Percentiles rank a stretch among this genome's conserved stretches.
Evolutionary conservation across 2,329 filamentous ascomycete species (phyloP).

Genomic region (Ascochyta pisi): DNA sequence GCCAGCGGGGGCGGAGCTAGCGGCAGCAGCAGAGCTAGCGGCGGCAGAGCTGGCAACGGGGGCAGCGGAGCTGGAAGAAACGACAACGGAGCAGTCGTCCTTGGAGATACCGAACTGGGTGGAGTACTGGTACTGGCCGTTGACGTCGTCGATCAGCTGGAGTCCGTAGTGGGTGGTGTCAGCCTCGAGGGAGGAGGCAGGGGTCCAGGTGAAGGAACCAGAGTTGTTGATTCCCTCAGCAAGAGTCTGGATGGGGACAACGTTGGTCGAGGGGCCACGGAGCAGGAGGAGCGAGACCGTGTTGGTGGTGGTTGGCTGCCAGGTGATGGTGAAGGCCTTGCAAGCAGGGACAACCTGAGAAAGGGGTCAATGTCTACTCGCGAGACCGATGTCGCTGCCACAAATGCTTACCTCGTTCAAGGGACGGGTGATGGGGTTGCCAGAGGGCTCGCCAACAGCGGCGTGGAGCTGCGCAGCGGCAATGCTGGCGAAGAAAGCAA

Average conservation of each 20-base stretch:
- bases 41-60: slow-evolving; percentile 27
- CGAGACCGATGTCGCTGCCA: too few species aligned
- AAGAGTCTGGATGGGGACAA: slow-evolving; percentile 58
- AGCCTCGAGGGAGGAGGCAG: slow-evolving; percentile 54
- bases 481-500: slow-evolving; percentile 61
- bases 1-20: background rate
- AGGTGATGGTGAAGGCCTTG: slow-evolving; percentile 64
- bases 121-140: slow-evolving; percentile 65
- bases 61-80: slow-evolving; percentile 27
- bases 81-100: slow-evolving; percentile 33
- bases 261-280: slow-evolving; percentile 64
- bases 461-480: slow-evolving; percentile 48
- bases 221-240: slow-evolving; percentile 61
- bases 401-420: slow-evolving; percentile 53
- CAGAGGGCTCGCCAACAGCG: slow-evolving; percentile 46
- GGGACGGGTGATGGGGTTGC: slow-evolving; percentile 63
- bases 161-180: slow-evolving; percentile 65
- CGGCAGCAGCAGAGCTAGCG: slow-evolving; percentile 24
- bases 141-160: slow-evolving; percentile 66
- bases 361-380: background rate
- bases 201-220: slow-evolving; percentile 64
- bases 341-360: slow-evolving; percentile 60
- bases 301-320: slow-evolving; percentile 58
- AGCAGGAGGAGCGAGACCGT: slow-evolving; percentile 66
- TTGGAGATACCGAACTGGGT: slow-evolving; percentile 68